phyloP scores from a whole-genome alignment of 495 filamentous ascomycete genomes.

The Aspergillus wentii region DNA sequence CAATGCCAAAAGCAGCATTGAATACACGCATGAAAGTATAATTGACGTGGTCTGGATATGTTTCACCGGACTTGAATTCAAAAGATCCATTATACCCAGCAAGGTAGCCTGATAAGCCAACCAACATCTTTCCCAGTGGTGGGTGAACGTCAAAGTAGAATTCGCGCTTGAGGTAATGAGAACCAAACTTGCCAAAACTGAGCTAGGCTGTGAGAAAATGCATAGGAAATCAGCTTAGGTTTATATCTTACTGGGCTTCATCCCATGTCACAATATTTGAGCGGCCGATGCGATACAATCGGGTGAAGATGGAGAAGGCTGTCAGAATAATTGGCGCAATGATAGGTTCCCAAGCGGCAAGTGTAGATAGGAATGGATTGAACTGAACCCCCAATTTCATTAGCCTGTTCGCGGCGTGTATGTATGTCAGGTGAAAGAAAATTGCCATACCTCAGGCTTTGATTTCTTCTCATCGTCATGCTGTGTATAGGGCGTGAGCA shows the following conservation, averaged over 20 bases:
- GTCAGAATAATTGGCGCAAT: constrained; percentile 89
- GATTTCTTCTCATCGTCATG: constrained; percentile 62
- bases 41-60: constrained; percentile 87
- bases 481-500: constrained; percentile 27
- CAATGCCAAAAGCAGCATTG: constrained; percentile 89
- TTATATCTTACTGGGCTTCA: constrained; percentile 85
- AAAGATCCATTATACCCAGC: constrained; percentile 99
- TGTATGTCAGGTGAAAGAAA: too few species aligned
- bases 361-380: constrained; percentile 49
- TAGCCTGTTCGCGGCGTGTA: constrained; percentile 1
- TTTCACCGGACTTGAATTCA: constrained; percentile 98
- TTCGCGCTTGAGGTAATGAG: constrained; percentile 96
- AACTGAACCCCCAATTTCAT: constrained; percentile 15
- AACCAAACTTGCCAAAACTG: constrained; percentile 98
- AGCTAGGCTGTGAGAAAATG: constrained; percentile 19
- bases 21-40: constrained; percentile 99
- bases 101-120: constrained; percentile 90
- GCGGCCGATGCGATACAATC: constrained; percentile 90
- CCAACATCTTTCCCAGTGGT: constrained; percentile 95
- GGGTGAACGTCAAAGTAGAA: constrained; percentile 99
- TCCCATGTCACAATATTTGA: constrained; percentile 98
- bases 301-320: constrained; percentile 83
- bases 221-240: constrained; percentile 1
- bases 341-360: constrained; percentile 80
- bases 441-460: constrained; percentile 27